Base-by-base conservation (phyloP, 352 stramenopile genomes). In the Phytophthora crassamura region DNA sequence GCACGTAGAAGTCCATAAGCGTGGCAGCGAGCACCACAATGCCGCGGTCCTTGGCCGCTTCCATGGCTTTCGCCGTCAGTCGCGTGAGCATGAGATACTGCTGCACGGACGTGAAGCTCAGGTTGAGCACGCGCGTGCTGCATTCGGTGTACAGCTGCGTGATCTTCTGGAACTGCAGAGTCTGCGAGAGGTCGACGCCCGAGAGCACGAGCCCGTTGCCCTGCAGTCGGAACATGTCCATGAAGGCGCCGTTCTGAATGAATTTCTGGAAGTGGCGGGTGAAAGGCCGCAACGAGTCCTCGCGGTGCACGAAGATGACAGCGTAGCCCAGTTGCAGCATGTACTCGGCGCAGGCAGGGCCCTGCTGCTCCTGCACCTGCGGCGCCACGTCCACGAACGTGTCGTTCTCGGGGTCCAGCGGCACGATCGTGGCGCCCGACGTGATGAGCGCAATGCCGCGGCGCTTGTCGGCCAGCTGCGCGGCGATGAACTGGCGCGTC, bases 1-100 rank as follows among this genome's bases (percentile, higher is more conserved):
- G 78, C 9, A 93, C 83, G 69, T 93, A 91, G 41, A 93, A 95
- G 64, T 95, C 80, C 76, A 91, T 90, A 47, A 95, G 82, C 5
- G 80, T 92, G 7, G 85, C 87, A 0, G 84, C 86, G 10, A 95
- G 62, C 59, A 95, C 72, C 41, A 93, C 78, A 40, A 95, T 81
- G 7, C 64, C 83, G 36, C 84, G 83, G 40, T 85, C 81, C 45
- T 86, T 86, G 12, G 80, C 83, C 5, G 64, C 69, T 38, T 83
- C 58, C 45, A 95, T 78, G 10, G 80, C 80, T 46, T 82, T 65
- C 9, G 87, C 69, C 7, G 87, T 71, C 16, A 95, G 60, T 7
- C 82, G 80, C 41, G 90, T 73, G 33, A 91, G 70, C 64, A 88
- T 80, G 41, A 95, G 53, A 48, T 95, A 95, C 59, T 95, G 87